These are phyloP conservation scores for Epichloe scottii DNA, from an alignment of 2,329 filamentous ascomycete species.

Conservation along the genomic window DNA sequence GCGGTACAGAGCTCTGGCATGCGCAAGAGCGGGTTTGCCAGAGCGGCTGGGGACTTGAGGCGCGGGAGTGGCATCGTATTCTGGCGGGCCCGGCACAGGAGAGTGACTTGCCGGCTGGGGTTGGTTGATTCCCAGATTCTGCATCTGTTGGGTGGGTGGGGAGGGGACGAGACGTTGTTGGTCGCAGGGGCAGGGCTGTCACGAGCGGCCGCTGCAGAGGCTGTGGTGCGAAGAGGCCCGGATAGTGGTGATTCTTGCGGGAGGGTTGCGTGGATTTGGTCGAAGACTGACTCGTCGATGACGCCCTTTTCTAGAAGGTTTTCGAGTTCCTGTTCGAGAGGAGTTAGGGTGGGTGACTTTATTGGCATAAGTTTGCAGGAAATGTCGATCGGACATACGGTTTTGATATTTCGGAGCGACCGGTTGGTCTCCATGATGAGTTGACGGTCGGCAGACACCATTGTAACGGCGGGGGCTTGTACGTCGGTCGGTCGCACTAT, in stretches of 20 bases:
- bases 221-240: slow-evolving; percentile 29
- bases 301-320: slow-evolving; percentile 72
- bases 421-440: slow-evolving; percentile 61
- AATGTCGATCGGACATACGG: slow-evolving; percentile 33
- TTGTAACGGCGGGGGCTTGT: slow-evolving; percentile 14
- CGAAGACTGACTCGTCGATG: slow-evolving; percentile 63
- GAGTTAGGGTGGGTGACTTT: not conserved
- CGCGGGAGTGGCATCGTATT: slow-evolving; percentile 36
- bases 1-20: slow-evolving; percentile 71
- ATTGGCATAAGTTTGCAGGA: not conserved
- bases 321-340: slow-evolving; percentile 62
- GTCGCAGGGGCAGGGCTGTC: slow-evolving; percentile 18
- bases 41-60: slow-evolving; percentile 28
- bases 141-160: slow-evolving; percentile 26
- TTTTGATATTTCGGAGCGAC: slow-evolving; percentile 78
- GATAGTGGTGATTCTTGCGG: slow-evolving; percentile 56
- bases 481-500: no score
- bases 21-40: slow-evolving; percentile 49
- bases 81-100: slow-evolving; percentile 32
- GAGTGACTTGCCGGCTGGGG: slow-evolving; percentile 4
- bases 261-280: slow-evolving; percentile 60
- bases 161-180: slow-evolving; percentile 16
- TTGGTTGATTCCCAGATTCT: slow-evolving; percentile 26
- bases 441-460: slow-evolving; percentile 41
- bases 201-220: slow-evolving; percentile 17